These are phyloP conservation scores for Amanita molliuscula DNA, from an alignment of 768 basidiomycete genomes.

Conservation along the genomic window DNA sequence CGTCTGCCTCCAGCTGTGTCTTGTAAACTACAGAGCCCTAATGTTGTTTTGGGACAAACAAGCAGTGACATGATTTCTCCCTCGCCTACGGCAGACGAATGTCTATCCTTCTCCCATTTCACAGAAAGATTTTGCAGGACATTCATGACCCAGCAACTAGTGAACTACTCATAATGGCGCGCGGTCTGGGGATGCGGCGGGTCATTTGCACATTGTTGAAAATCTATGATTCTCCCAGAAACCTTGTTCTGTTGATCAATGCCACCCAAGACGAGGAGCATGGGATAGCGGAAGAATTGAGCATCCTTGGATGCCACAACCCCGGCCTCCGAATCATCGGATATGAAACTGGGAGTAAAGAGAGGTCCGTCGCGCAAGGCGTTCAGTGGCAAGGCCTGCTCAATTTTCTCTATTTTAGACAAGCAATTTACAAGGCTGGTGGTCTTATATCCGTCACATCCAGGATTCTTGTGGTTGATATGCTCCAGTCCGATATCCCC, in stretches of 20 bases:
- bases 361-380: conserved; percentile 46
- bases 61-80: neutral
- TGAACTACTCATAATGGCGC: conserved; percentile 72
- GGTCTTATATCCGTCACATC: conserved; percentile 90
- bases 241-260: conserved; percentile 77
- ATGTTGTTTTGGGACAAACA: neutral
- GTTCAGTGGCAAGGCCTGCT: neutral
- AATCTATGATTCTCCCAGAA: conserved; percentile 83
- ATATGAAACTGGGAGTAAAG: conserved; percentile 70
- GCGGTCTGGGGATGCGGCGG: conserved; percentile 81
- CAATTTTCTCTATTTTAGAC: conserved; percentile 33
- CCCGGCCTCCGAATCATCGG: conserved; percentile 78
- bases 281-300: conserved; percentile 86
- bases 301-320: conserved; percentile 82
- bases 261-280: conserved; percentile 80
- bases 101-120: conserved; percentile 51
- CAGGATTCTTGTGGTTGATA: conserved; percentile 89
- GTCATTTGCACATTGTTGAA: conserved; percentile 83
- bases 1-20: too few relatives aligned
- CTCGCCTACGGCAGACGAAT: too few relatives aligned
- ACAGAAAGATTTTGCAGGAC: conserved; percentile 54
- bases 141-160: conserved; percentile 67
- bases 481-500: conserved; percentile 82
- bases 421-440: conserved; percentile 78
- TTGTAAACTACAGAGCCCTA: neutral